Evolutionary conservation across 179 eudicot species (phyloP), one percentile per base, ranked within the genome.

Genomic region (Gypsophila paniculata): DNA sequence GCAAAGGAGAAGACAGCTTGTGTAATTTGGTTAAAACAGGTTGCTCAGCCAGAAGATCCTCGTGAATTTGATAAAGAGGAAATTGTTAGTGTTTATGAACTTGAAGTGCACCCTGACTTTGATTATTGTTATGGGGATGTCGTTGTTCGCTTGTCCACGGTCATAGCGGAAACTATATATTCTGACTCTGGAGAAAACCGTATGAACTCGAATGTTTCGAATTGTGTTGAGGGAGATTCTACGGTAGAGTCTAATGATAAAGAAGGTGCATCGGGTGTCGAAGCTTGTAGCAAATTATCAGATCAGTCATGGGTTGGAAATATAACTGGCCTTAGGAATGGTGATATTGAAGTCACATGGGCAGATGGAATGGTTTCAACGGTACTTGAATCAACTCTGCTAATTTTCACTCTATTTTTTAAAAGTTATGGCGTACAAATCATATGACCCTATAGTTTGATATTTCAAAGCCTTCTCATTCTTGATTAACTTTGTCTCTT

Each of bases 311-410:
- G 99, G 96, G 97, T 92, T 72, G 99, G 99, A 76, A 90, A 90
- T 85, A 92, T 95, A 73, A 92, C 97, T 39, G 96, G 97, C 76
- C 90, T 95, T n/a, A 84, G 68, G 78, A 86, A 92, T 82, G 99
- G 99, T 63, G 98, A 95, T 80, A 95, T 95, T 69, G 93, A 92
- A 86, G 99, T 95, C 49, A 90, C 91, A 13, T 95, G 99, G 99
- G 97, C 99, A 52, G 97, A 95, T 81, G 97, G 95, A 76, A 90
- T 88, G 96, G 83, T 90, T 70, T 92, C 96, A 70, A 82, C 81
- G 89, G 94, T 90, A 92, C 17, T 36, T 67, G 76, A 68, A 48
- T 72, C 18, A 42, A 36, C 42, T 19, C 19, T 61, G 22, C 48
- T 53, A 38, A 10, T 54, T 48, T 39, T 23, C 29, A 32, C 18